These are phyloP conservation scores for Orbilia ellipsospora DNA, from an alignment of 2,329 filamentous ascomycete genomes.

Conservation along the genomic window DNA sequence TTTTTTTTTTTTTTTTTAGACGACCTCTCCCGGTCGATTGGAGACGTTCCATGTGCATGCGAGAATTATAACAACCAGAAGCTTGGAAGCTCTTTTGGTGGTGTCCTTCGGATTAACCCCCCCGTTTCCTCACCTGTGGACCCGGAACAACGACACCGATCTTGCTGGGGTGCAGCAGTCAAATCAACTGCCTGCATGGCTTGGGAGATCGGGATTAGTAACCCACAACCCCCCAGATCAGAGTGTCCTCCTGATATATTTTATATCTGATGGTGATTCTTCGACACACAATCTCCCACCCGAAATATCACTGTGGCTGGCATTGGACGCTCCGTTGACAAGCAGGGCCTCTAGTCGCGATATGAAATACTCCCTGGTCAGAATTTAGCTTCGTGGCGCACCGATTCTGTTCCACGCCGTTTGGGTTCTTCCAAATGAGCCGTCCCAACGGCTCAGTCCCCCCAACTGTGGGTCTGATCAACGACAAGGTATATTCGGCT, in stretches of 20 bases:
- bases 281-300: slow-evolving; percentile 16
- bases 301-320: slow-evolving; percentile 34
- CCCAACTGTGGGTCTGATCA: slow-evolving; percentile 44
- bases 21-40: slow-evolving; percentile 48
- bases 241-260: slow-evolving; percentile 20
- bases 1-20: slow-evolving; percentile 5
- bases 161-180: slow-evolving; percentile 52
- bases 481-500: slow-evolving; percentile 48
- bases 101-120: slow-evolving; percentile 55
- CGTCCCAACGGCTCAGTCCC: slow-evolving; percentile 42
- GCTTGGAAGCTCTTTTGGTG: slow-evolving; percentile 28
- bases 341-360: slow-evolving; percentile 28
- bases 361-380: slow-evolving; percentile 41
- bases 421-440: slow-evolving; percentile 54
- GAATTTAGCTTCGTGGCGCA: slow-evolving; percentile 40
- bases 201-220: slow-evolving; percentile 54
- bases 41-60: slow-evolving; percentile 54
- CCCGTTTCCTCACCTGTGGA: slow-evolving; percentile 54
- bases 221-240: slow-evolving; percentile 19
- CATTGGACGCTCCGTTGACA: slow-evolving; percentile 20
- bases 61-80: slow-evolving; percentile 50
- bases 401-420: slow-evolving; percentile 27
- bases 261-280: slow-evolving; percentile 22
- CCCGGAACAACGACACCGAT: slow-evolving; percentile 55
- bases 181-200: slow-evolving; percentile 33